phyloP scores from a whole-genome alignment of 139 green algal species.

The Chlorella sorokiniana region DNA sequence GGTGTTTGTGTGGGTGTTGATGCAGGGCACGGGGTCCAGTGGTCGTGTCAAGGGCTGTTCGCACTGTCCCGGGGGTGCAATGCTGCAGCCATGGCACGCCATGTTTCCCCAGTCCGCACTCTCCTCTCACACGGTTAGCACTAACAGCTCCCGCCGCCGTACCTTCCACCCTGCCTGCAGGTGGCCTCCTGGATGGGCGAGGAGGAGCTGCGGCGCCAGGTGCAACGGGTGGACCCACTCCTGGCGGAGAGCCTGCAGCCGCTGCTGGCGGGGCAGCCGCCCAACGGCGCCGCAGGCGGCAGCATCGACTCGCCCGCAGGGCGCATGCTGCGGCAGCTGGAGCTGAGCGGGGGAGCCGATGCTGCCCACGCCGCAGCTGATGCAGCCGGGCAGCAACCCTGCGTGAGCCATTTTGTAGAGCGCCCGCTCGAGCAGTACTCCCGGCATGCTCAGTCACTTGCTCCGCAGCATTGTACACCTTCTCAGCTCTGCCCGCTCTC shows the following conservation, averaged over 20 bases:
- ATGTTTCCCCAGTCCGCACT: fast-evolving
- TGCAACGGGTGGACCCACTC: background rate
- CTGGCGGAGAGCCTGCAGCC: background rate
- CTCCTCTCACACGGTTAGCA: background rate
- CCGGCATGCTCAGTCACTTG: background rate
- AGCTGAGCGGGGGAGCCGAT: too few relatives aligned
- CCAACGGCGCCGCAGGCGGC: background rate
- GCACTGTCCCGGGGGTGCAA: background rate
- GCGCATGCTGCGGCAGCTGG: too few relatives aligned
- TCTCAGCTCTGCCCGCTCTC: too few relatives aligned
- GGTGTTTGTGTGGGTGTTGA: background rate
- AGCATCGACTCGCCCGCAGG: too few relatives aligned
- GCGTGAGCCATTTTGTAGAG: too few relatives aligned
- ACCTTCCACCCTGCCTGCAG: background rate
- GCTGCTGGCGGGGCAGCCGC: slow-evolving; percentile 18
- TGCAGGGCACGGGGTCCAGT: background rate
- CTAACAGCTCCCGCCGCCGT: background rate
- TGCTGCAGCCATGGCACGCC: too few relatives aligned
- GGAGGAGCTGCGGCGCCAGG: background rate
- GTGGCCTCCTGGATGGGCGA: slow-evolving; percentile 28
- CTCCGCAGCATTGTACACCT: too few relatives aligned
- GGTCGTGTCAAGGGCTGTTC: background rate
- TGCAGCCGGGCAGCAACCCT: background rate
- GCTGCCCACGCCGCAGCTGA: background rate
- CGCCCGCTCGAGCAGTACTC: background rate